Evolutionary conservation across 345 rosid genomes (phyloP).

Genomic region (Hevea brasiliensis): DNA sequence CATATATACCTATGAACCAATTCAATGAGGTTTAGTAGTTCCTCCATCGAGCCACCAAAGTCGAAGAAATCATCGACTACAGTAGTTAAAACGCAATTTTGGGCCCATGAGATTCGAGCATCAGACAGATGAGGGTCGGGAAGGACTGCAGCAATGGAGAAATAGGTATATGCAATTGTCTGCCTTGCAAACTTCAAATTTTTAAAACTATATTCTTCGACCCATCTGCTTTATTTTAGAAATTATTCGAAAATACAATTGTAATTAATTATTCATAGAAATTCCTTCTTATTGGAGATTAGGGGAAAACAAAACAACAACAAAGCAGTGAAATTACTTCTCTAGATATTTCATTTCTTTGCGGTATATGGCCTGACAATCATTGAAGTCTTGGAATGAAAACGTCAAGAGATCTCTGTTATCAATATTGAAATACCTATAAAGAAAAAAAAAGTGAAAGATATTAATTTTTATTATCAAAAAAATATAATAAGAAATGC

Average conservation of each 20-base stretch:
- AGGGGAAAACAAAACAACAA: too few species aligned
- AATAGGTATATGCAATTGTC: slow-evolving; percentile 5
- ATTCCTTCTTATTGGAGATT: too few species aligned
- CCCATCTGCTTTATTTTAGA: slow-evolving; percentile 17
- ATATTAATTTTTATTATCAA: too few species aligned
- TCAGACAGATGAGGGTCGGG: slow-evolving; percentile 5
- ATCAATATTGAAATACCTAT: background rate
- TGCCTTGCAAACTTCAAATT: slow-evolving; percentile 19
- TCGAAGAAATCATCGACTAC: slow-evolving; percentile 25
- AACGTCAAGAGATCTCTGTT: background rate
- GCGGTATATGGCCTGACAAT: background rate
- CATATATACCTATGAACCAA: slow-evolving; percentile 15
- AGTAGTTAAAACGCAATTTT: slow-evolving; percentile 15
- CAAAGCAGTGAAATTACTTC: background rate
- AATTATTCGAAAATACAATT: background rate
- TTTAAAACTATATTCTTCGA: slow-evolving; percentile 7
- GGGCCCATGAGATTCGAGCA: slow-evolving; percentile 23
- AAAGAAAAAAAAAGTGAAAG: background rate
- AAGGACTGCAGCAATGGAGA: slow-evolving; percentile 5
- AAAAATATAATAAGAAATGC: too few species aligned
- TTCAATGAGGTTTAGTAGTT: slow-evolving; percentile 12
- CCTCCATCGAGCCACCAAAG: slow-evolving; percentile 15
- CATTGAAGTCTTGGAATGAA: background rate
- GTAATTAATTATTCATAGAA: background rate
- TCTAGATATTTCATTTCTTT: background rate